Evolutionary conservation across 2,329 filamentous ascomycete genomes (phyloP), one percentile per base, ranked within the genome.

Genomic region (Graphilbum ipis-grandicollis): DNA sequence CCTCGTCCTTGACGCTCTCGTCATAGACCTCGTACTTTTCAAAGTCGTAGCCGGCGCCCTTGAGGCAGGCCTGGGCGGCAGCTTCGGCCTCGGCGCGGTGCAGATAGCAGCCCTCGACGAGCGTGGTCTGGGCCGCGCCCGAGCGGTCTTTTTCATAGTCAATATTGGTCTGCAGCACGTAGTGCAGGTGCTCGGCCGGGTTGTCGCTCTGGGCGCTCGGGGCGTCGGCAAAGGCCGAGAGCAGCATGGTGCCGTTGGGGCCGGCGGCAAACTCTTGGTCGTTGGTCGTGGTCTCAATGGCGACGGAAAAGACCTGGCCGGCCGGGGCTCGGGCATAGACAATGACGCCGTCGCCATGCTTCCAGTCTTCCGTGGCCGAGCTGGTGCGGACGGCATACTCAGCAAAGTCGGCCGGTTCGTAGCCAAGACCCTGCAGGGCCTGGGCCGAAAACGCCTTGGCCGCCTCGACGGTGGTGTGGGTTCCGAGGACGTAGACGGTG

Each of bases 141-240:
- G 46, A 50, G 15, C 54, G 53, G 40, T 59, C 57, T 28, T 48
- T 47, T 38, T 55, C 54, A 48, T 62, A 61, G 46, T 62, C 50
- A 23, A 57, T 50, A n/a, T 47, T 53, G 6, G 55, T 60, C 46
- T 62, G 58, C 35, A 63, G 39, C 12, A 63, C 54, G 46, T 59
- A 58, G 41, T 59, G 52, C 39, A 64, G 48, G 30, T 50, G 45
- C 4, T 50, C 41, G 17, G 46, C 44, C 6, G 46, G 48, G n/a
- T 43, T 33, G 14, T 34, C 18, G 23, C 17, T 30, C 12, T 6
- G 13, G 3, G 22, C 19, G 13, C 12, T 26, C 14, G 4, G n/a
- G 33, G 31, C 38, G n/a, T 39, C 38, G 1, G 43, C 26, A 3
- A 31, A 35, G 9, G 35, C 33, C 10, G 48, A 49, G 13, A 56